Percentiles rank a stretch among this genome's conserved stretches.
phyloP scores from a whole-genome alignment of 1,139 yeast genomes.

The Hansenula sp. region DNA sequence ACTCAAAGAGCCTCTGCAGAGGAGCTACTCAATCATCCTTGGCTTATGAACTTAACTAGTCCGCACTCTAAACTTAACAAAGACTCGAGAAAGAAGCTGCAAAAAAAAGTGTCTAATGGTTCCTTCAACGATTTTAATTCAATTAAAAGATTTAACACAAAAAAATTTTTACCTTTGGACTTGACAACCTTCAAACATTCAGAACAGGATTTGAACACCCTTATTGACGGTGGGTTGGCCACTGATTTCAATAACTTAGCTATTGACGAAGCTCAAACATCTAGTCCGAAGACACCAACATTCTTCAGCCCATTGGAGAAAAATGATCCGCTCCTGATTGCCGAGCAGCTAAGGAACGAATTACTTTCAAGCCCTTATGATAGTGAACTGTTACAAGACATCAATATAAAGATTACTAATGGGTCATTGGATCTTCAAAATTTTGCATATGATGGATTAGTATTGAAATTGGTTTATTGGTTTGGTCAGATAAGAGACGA shows the following conservation, averaged over 20 bases:
- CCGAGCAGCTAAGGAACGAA: too few relatives aligned
- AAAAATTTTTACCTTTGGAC: constrained; percentile 31
- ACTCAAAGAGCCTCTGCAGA: constrained; percentile 54
- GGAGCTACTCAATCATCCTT: constrained; percentile 53
- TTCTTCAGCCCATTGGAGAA: neutral
- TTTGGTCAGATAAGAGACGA: constrained; percentile 4
- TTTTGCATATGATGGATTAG: constrained; percentile 1
- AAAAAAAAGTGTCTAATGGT: neutral
- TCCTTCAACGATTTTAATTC: constrained; percentile 15
- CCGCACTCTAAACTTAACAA: constrained; percentile 5
- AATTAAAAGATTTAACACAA: constrained; percentile 16
- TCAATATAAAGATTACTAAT: neutral
- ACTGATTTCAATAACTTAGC: constrained; percentile 12
- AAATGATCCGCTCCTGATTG: too few relatives aligned
- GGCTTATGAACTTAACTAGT: constrained; percentile 33
- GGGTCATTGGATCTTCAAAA: neutral
- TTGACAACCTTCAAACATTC: constrained; percentile 14
- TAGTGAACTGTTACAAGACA: too few relatives aligned
- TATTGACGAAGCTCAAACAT: constrained; percentile 2
- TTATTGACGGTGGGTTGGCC: constrained; percentile 9
- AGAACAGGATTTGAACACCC: constrained; percentile 7
- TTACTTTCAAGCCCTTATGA: too few relatives aligned
- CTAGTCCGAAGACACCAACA: neutral
- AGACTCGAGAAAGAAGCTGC: constrained; percentile 25
- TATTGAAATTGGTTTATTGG: constrained; percentile 7